Evolutionary conservation across 768 basidiomycete genomes (phyloP).

Genomic region (Glaciozyma antarctica): DNA sequence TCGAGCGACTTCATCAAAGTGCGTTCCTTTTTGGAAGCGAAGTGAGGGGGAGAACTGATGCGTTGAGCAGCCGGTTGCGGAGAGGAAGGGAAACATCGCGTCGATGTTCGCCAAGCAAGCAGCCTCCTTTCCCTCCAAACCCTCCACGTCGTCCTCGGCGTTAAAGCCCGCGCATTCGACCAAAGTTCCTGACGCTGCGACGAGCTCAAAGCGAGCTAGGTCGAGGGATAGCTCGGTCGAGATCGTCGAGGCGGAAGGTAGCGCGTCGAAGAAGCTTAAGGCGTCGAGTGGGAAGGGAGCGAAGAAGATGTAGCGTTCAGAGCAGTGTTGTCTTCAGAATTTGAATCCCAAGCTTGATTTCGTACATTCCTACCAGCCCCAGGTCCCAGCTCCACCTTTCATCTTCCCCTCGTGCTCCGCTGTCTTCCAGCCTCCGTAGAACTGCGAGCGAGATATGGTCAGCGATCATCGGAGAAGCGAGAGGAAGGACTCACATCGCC

Average conservation of each 20-base stretch:
- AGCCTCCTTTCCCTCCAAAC: neutral
- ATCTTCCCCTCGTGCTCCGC: too few species aligned
- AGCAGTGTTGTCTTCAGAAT: too few species aligned
- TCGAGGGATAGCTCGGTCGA: conserved; percentile 1
- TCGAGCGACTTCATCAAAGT: conserved; percentile 54
- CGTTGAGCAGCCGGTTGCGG: neutral
- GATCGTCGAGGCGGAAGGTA: neutral
- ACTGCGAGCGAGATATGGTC: too few species aligned
- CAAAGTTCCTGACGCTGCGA: neutral
- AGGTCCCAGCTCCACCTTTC: too few species aligned
- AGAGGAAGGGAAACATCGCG: neutral
- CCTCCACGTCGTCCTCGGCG: neutral
- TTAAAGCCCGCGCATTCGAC: neutral
- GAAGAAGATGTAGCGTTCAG: too few species aligned
- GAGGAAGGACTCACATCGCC: too few species aligned
- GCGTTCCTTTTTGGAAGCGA: neutral
- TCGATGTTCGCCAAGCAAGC: conserved; percentile 1
- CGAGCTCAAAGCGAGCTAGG: neutral
- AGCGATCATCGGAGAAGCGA: too few species aligned
- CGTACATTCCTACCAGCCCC: too few species aligned
- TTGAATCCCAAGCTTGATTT: too few species aligned
- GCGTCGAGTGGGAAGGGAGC: too few species aligned
- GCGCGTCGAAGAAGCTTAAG: too few species aligned
- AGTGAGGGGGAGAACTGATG: neutral
- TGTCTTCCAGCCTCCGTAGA: too few species aligned